Percentiles rank a stretch among this genome's conserved stretches.
These are phyloP conservation scores for Penicillium desertorum DNA, from an alignment of 495 filamentous ascomycete species.

Conservation along the genomic window DNA sequence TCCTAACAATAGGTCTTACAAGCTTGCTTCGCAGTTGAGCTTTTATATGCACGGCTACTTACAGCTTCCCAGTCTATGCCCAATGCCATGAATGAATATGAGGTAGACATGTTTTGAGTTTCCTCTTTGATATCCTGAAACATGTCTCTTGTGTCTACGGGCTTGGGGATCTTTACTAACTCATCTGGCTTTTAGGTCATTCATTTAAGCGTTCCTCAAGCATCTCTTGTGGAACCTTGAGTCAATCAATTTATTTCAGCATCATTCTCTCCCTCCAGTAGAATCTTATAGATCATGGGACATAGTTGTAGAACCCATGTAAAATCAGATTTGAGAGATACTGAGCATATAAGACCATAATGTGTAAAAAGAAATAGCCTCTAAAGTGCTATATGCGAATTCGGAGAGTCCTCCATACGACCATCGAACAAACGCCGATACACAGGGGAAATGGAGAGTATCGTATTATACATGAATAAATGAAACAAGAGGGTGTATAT, in stretches of 20 bases:
- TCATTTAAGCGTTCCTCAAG: not conserved
- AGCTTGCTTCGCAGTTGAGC: not conserved
- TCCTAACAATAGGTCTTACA: not conserved
- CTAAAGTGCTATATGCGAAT: not conserved
- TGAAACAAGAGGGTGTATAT: constrained; percentile 12
- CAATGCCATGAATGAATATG: not conserved
- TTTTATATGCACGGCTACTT: not conserved
- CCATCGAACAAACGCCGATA: not conserved
- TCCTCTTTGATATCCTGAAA: not conserved
- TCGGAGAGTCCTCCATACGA: not conserved
- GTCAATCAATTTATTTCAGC: not conserved
- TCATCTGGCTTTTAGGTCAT: not conserved
- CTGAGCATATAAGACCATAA: not conserved
- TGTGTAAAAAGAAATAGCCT: not conserved
- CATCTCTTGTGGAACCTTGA: not conserved
- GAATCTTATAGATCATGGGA: not conserved
- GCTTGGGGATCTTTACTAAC: not conserved
- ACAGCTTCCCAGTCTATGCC: not conserved
- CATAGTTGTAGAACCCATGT: not conserved
- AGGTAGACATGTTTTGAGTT: not conserved
- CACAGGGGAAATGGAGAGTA: constrained; percentile 4
- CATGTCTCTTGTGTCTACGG: not conserved
- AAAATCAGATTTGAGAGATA: not conserved
- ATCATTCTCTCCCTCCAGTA: not conserved
- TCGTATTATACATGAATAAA: constrained; percentile 9